Evolutionary conservation across 257 asterid species (phyloP), one percentile per base, ranked within the genome.

Genomic region (Plantago ovata): DNA sequence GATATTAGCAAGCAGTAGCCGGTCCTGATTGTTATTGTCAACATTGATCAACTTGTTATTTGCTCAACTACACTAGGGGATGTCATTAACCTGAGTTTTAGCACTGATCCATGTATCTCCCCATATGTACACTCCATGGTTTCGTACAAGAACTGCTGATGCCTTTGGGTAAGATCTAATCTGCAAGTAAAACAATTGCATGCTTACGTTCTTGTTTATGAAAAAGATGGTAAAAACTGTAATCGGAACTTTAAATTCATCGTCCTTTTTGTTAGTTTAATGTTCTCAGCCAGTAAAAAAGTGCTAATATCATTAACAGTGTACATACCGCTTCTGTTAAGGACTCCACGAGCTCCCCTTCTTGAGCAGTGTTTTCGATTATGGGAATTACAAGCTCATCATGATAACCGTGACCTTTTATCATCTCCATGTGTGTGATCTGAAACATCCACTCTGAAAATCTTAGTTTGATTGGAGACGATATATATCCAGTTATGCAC

Each of bases 391-490:
- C 83, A 39, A 80, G 83, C 64, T 80, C 83, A 23, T 80, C 86
- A 41, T 80, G 64, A 62, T 80, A 80, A 58, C 86, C 83, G 64
- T 77, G 86, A 56, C 84, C 87, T 66, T 81, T 81, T 58, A 81
- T 77, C 87, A 81, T 81, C 64, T 81, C 87, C 87, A 81, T 81
- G 64, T 81, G 87, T 63, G 82, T 77, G 16, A 77, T 71, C 84
- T 81, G 75, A 21, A 50, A 40, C 60, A 46, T 22, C 33, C 28
- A 55, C n/a, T 20, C 46, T 16, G 38, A 36, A 28, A 67, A 69
- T 53, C 20, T 48, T 19, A 36, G n/a, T 15, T 28, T 33, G 3
- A 21, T 39, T 15, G 23, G 13, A 49, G 7, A n/a, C 38, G 6
- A 3, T 22, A 1, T 13, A 6, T 7, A 1, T 6, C n/a, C 1